Evolutionary conservation across 495 filamentous ascomycete species (phyloP).

Genomic region (Chaetomidium leptoderma): DNA sequence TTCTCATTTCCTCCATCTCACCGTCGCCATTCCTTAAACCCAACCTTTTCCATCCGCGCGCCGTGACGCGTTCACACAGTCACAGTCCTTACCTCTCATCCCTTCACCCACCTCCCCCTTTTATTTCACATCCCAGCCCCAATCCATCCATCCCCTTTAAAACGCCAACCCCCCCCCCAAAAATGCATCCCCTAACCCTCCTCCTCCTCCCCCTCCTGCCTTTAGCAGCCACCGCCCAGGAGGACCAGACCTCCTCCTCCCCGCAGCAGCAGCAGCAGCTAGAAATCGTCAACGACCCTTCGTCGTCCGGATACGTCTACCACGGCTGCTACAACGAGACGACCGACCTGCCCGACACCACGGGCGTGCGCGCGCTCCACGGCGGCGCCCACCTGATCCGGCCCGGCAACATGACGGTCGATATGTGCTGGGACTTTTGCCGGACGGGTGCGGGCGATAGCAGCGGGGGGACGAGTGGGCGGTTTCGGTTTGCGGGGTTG

Average conservation of each 20-base stretch:
- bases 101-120: background rate
- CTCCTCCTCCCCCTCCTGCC: background rate
- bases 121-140: too few species aligned
- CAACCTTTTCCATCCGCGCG: background rate
- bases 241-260: background rate
- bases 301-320: constrained; percentile 27
- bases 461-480: background rate
- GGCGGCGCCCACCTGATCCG: constrained; percentile 31
- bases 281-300: constrained; percentile 1
- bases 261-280: background rate
- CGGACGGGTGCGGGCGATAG: constrained; percentile 3
- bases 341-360: constrained; percentile 28
- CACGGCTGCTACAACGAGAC: constrained; percentile 51
- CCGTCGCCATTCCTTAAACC: background rate
- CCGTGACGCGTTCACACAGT: background rate
- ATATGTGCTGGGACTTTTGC: constrained; percentile 43
- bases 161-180: too few species aligned
- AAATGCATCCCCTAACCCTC: background rate
- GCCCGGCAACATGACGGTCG: constrained; percentile 40
- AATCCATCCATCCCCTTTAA: background rate
- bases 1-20: background rate
- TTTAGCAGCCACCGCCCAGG: background rate
- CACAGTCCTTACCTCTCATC: background rate
- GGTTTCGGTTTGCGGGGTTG: constrained; percentile 42
- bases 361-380: constrained; percentile 31